Evolutionary conservation across 371 early-diverging fungal species (phyloP), one percentile per base, ranked within the genome.

Genomic region (Syncephalis fuscata): DNA sequence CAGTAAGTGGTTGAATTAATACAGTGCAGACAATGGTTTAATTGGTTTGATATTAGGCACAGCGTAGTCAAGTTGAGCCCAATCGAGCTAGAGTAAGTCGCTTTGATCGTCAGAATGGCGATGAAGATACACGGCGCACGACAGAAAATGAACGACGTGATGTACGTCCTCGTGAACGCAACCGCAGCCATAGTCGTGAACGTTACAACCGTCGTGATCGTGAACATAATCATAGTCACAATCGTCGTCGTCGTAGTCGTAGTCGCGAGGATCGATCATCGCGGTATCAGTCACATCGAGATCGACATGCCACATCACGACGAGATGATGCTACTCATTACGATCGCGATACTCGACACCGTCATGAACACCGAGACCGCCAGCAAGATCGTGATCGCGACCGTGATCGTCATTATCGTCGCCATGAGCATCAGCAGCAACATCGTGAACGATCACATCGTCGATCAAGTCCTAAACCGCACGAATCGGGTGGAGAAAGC

Each of bases 151-250:
- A 32, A 4, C 32, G 32, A 7, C 4, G 11, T 32, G 32, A 32
- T 32, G 11, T 11, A 32, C 53, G 56, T 23, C 36, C 45, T 44
- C 39, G 57, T n/a, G 51, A 54, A 22, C 39, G 51, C 3, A 51
- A 54, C 48, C 46, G 54, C 11, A 59, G 59, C 25, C 57, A 48
- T 21, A 37, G 25, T 23, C 51, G 51, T 16, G 43, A 44, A n/a
- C 36, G 50, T 19, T n/a, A n/a, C n/a, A 14, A 44, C 11, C 32
- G 32, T 7, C 4, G 11, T 32, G 7, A 53, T 51, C 55, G 57
- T n/a, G 48, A 45, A 8, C 50, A 54, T 16, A 50, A 54, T 42
- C 50, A 50, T 40, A 51, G 52, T 50, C 55, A 51, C 27, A 43
- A 27, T 27, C 15, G 25, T 41, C 53, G 53, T 37, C 17, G 52